These are phyloP conservation scores for Phytophthora pinifolia DNA, from an alignment of 352 stramenopile genomes.

Conservation along the genomic window DNA sequence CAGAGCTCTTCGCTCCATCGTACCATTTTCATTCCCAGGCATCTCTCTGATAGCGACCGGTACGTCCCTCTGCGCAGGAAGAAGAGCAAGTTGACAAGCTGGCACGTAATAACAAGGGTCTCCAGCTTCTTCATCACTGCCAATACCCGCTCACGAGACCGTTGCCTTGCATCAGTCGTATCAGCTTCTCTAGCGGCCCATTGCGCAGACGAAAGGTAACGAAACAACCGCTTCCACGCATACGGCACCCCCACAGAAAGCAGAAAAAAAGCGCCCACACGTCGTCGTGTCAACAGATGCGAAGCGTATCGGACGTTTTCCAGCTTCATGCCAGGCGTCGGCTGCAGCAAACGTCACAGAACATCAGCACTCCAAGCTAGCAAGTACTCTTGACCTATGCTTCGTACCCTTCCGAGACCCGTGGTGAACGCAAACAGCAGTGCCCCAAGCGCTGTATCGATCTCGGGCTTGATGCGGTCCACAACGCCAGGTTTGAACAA, in stretches of 20 bases:
- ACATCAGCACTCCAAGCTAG: neutral
- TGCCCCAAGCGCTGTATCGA: conserved; percentile 54
- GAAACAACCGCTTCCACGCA: conserved; percentile 72
- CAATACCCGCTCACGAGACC: conserved; percentile 35
- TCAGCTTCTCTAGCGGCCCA: conserved; percentile 32
- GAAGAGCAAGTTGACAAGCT: conserved; percentile 70
- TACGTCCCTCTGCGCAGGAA: conserved; percentile 77
- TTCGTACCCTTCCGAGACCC: conserved; percentile 54
- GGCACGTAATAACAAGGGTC: conserved; percentile 61
- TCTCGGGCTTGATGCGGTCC: conserved; percentile 71
- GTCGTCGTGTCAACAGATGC: conserved; percentile 46
- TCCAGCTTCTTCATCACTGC: conserved; percentile 71
- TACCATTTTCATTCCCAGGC: conserved; percentile 75
- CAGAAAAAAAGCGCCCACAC: conserved; percentile 59
- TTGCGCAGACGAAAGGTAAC: conserved; percentile 55
- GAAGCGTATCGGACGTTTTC: conserved; percentile 73
- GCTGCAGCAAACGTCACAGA: conserved; percentile 30
- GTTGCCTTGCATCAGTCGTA: conserved; percentile 5
- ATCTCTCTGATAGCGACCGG: conserved; percentile 69
- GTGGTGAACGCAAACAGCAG: conserved; percentile 71
- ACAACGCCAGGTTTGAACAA: conserved; percentile 70
- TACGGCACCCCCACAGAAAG: conserved; percentile 75
- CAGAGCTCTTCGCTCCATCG: neutral
- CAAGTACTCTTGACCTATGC: neutral
- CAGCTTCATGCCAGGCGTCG: conserved; percentile 83